These are phyloP conservation scores for Fraxinus quadrangulata DNA, from an alignment of 257 asterid genomes.

Conservation along the genomic window DNA sequence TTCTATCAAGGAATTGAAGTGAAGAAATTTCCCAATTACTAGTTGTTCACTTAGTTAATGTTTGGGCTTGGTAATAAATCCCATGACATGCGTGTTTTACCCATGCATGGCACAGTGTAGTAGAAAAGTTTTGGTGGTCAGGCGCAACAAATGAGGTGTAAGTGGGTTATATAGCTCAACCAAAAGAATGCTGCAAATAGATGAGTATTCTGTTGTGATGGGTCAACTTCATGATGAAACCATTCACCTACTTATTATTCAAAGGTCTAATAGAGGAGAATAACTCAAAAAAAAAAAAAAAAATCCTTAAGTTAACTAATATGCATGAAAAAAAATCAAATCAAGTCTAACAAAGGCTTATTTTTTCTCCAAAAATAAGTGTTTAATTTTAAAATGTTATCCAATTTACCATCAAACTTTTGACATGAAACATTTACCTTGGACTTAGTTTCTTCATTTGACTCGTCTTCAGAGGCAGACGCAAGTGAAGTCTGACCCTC, in stretches of 20 bases:
- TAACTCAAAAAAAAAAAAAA: neutral
- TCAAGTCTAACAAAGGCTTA: neutral
- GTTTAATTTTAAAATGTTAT: neutral
- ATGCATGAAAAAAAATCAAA: neutral
- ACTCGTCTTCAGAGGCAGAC: conserved; percentile 55
- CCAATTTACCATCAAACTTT: neutral
- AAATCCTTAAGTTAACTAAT: neutral
- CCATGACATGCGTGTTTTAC: neutral
- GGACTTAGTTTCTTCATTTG: conserved; percentile 53
- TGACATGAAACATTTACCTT: conserved; percentile 42
- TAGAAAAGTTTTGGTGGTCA: neutral
- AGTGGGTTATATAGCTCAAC: neutral
- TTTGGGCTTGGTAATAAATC: neutral
- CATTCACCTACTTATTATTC: neutral
- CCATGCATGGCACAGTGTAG: neutral
- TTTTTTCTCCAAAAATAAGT: neutral
- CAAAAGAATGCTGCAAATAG: neutral
- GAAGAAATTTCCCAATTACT: neutral
- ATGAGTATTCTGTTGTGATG: neutral
- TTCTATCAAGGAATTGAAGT: neutral
- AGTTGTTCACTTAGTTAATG: neutral
- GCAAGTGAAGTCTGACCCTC: conserved; percentile 49
- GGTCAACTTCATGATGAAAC: neutral
- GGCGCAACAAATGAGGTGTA: neutral
- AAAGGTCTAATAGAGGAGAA: neutral